A percentile compares a stretch with the other conserved stretches of the same genome.
These are phyloP conservation scores for Ascochyta viciae-villosae DNA, from an alignment of 2,329 filamentous ascomycete genomes.

Conservation along the genomic window DNA sequence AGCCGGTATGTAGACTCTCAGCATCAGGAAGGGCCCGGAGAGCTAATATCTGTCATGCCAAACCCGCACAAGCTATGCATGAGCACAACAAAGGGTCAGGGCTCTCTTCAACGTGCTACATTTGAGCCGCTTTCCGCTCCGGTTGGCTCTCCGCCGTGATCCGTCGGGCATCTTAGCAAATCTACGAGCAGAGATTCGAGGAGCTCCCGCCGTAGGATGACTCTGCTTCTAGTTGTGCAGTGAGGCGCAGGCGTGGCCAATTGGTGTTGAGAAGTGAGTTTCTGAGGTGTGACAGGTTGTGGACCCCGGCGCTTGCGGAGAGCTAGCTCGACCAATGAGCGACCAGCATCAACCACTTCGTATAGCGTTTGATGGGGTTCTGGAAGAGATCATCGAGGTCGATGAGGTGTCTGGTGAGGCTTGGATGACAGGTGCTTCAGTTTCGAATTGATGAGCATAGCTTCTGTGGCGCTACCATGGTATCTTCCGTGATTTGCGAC, in stretches of 20 bases:
- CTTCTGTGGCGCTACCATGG: slow-evolving; percentile 22
- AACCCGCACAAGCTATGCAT: slow-evolving; percentile 37
- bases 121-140: slow-evolving; percentile 31
- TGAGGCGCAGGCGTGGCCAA: slow-evolving; percentile 45
- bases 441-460: slow-evolving; percentile 13
- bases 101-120: slow-evolving; percentile 23
- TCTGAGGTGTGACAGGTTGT: slow-evolving; percentile 37
- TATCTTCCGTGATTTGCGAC: neutral
- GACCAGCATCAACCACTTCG: slow-evolving; percentile 18
- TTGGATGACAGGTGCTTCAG: slow-evolving; percentile 6
- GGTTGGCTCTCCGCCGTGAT: slow-evolving; percentile 39
- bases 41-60: slow-evolving; percentile 37
- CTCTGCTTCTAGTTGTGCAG: slow-evolving; percentile 34
- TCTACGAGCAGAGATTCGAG: slow-evolving; percentile 37
- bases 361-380: slow-evolving; percentile 11
- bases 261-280: slow-evolving; percentile 28
- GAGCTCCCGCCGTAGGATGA: slow-evolving; percentile 37
- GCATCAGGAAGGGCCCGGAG: slow-evolving; percentile 26
- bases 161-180: slow-evolving; percentile 29
- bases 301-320: slow-evolving; percentile 40
- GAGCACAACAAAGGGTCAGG: slow-evolving; percentile 25
- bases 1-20: slow-evolving; percentile 12
- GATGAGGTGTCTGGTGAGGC: slow-evolving; percentile 20
- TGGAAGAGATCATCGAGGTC: slow-evolving; percentile 11
- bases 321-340: slow-evolving; percentile 35